Evolutionary conservation across 169 alveolate genomes (phyloP).

Genomic region (Plasmodium gonderi): DNA sequence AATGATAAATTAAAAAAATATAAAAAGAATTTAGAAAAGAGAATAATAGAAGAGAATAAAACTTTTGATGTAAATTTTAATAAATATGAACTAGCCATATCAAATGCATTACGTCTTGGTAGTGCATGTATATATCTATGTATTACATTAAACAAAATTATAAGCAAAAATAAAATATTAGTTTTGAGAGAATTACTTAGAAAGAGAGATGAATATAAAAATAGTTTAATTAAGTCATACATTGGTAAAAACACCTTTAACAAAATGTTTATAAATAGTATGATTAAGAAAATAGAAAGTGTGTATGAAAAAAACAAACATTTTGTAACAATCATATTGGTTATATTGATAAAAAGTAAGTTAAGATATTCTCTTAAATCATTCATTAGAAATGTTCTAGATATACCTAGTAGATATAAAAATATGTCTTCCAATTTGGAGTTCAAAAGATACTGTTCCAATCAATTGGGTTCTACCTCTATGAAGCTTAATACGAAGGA

Average conservation of each 20-base stretch:
- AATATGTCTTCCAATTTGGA: background rate
- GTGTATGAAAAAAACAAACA: slow-evolving; percentile 24
- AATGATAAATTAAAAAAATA: slow-evolving; percentile 55
- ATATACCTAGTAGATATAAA: background rate
- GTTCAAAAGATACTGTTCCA: background rate
- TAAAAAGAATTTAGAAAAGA: slow-evolving; percentile 29
- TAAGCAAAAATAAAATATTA: slow-evolving; percentile 13
- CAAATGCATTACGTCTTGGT: slow-evolving; percentile 62
- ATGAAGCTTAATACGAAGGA: background rate
- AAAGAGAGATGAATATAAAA: slow-evolving; percentile 34
- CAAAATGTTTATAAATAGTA: slow-evolving; percentile 28
- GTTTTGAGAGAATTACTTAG: slow-evolving; percentile 32
- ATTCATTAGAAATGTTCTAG: slow-evolving; percentile 16
- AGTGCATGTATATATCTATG: slow-evolving; percentile 39
- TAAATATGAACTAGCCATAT: slow-evolving; percentile 60
- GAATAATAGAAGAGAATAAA: slow-evolving; percentile 32
- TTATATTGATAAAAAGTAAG: slow-evolving; percentile 36
- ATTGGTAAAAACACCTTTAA: slow-evolving; percentile 1
- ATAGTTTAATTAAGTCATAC: slow-evolving; percentile 16
- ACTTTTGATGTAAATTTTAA: slow-evolving; percentile 50
- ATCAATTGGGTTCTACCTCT: background rate
- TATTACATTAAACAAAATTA: slow-evolving; percentile 12
- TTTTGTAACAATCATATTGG: slow-evolving; percentile 8
- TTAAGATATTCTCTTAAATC: background rate
- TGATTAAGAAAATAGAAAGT: slow-evolving; percentile 4